Evolutionary conservation across 179 eudicot genomes (phyloP).

Genomic region (Silene coronaria): DNA sequence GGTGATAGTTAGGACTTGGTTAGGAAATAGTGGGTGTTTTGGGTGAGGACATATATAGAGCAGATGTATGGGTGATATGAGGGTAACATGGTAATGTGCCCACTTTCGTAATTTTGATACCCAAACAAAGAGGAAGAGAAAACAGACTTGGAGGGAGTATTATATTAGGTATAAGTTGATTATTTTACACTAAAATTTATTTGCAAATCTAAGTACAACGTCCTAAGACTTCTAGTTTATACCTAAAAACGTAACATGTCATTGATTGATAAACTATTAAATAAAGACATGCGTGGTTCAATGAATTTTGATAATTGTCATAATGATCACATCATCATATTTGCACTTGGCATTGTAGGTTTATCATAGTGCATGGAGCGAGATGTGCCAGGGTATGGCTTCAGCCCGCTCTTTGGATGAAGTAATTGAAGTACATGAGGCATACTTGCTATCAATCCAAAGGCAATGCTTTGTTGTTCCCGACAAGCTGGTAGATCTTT

Average conservation of each 20-base stretch:
- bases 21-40: too few species aligned
- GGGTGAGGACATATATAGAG: too few species aligned
- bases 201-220: too few species aligned
- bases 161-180: too few species aligned
- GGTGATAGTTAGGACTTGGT: too few species aligned
- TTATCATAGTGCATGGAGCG: constrained; percentile 95
- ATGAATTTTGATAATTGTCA: not conserved
- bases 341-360: constrained; percentile 43
- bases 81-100: too few species aligned
- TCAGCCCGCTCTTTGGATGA: constrained; percentile 86
- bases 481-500: constrained; percentile 65
- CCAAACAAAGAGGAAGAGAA: too few species aligned
- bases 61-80: too few species aligned
- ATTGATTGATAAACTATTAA: not conserved
- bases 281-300: not conserved
- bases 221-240: too few species aligned
- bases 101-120: too few species aligned
- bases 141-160: too few species aligned
- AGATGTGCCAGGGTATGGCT: constrained; percentile 81
- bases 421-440: constrained; percentile 87
- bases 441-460: constrained; percentile 88
- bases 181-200: too few species aligned
- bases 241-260: not conserved
- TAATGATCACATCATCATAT: not conserved
- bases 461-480: constrained; percentile 98